Evolutionary conservation across 306 rosid genomes (phyloP), one percentile per base, ranked within the genome.

Genomic region (Carpinus viminea): DNA sequence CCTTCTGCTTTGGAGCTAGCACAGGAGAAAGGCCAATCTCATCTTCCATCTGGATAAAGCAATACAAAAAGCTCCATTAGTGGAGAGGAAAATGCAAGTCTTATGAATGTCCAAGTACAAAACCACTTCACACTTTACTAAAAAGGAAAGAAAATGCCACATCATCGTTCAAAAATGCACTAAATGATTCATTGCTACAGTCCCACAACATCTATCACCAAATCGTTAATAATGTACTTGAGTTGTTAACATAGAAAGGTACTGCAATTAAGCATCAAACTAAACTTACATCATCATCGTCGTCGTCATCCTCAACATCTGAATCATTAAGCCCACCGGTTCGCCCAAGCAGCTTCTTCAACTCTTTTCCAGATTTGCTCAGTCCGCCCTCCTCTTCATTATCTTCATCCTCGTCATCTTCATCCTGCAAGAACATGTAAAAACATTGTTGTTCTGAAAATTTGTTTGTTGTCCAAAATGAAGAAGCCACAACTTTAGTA

Each of bases 361-460:
- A 87, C 90, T 94, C 98, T 81, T 94, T 94, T 68, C 98, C 97
- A 46, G 97, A 89, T 90, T 94, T 91, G 86, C 98, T 94, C 81
- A 94, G 85, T 52, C 97, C 97, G n/a, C 88, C 95, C 57, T 81
- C 96, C 70, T 86, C 96, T 81, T 92, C 97, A 74, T 92, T 83
- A 21, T 89, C 88, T 80, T 88, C 97, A 48, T 94, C 95, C 73
- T 94, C 97, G 0, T 92, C 96, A 0, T 88, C 93, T 2, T 93
- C 96, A 68, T 94, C 98, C 98, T 94, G 83, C 77, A 73, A 83
- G 78, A 60, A 77, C 59, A 83, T 52, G 34, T 55, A 56, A 73
- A 50, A 9, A 18, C 7, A 18, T 41, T 4, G 24, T 66, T n/a
- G 8, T 8, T 41, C 7, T 41, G 45, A 8, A 20, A 38, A 26